phyloP scores from a whole-genome alignment of 169 alveolate genomes.

The Plasmodium relictum region DNA sequence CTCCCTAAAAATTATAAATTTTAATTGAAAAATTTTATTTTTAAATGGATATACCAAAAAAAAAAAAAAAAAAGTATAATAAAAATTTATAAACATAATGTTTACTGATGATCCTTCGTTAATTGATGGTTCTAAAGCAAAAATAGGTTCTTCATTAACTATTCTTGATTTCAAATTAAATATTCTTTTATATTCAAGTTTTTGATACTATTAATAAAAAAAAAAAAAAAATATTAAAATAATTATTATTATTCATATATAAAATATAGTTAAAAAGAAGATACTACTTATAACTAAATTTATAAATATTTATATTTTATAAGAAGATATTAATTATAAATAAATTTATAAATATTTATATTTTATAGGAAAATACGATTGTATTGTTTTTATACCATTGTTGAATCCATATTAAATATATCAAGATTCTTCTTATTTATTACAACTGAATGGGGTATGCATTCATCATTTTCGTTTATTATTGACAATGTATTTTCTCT shows the following conservation, averaged over 20 bases:
- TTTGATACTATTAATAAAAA: conserved; percentile 45
- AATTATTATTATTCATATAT: background rate
- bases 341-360: background rate
- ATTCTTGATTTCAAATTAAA: conserved; percentile 66
- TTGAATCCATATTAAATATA: conserved; percentile 59
- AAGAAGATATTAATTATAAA: background rate
- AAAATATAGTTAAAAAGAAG: background rate
- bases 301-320: background rate
- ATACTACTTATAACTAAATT: background rate
- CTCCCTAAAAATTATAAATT: conserved; percentile 19
- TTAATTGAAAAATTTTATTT: background rate
- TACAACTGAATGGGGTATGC: conserved; percentile 33
- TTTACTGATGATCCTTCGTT: conserved; percentile 37
- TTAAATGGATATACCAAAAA: too few relatives aligned
- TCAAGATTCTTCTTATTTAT: conserved; percentile 38
- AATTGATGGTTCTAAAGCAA: conserved; percentile 46
- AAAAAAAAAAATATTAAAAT: conserved; percentile 30
- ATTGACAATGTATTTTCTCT: conserved; percentile 66
- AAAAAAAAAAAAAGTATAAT: conserved; percentile 11
- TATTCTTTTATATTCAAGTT: conserved; percentile 70
- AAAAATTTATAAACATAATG: background rate
- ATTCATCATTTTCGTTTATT: conserved; percentile 52
- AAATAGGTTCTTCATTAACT: conserved; percentile 50
- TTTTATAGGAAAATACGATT: background rate
- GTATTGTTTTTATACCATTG: conserved; percentile 16